Evolutionary conservation across 176 grass and related monocot genomes (phyloP).

Genomic region (Luzula sylvatica): DNA sequence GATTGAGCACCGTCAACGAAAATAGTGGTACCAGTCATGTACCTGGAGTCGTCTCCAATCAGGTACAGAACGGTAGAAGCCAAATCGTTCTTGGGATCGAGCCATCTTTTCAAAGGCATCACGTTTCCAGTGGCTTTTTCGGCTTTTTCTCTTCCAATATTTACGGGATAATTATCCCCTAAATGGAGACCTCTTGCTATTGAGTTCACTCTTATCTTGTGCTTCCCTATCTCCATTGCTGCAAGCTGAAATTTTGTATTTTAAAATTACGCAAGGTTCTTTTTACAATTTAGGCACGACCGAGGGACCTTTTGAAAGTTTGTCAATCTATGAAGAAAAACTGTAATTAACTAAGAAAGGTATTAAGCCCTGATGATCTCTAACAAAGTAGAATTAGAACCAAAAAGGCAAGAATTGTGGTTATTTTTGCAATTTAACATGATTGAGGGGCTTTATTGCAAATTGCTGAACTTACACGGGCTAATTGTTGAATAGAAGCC

Average conservation of each 20-base stretch:
- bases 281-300: too few species aligned
- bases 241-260: conserved; percentile 32
- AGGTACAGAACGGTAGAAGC: conserved; percentile 71
- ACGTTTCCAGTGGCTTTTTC: conserved; percentile 31
- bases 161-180: conserved; percentile 44
- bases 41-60: conserved; percentile 63
- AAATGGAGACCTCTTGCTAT: conserved; percentile 62
- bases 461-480: conserved; percentile 38
- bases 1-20: conserved; percentile 82
- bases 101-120: conserved; percentile 71
- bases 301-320: too few species aligned
- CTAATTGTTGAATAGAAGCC: conserved; percentile 74
- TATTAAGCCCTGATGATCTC: too few species aligned
- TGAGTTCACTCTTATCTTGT: conserved; percentile 78
- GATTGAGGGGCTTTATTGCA: not conserved
- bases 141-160: conserved; percentile 41
- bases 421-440: not conserved
- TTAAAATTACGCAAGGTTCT: too few species aligned
- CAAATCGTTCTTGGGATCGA: conserved; percentile 82
- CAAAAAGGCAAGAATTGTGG: not conserved
- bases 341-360: too few species aligned
- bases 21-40: conserved; percentile 80
- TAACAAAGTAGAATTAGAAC: not conserved
- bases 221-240: conserved; percentile 88
- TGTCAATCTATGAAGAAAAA: too few species aligned